Evolutionary conservation across 345 rosid genomes (phyloP).

Genomic region (Anastatica hierochuntica): DNA sequence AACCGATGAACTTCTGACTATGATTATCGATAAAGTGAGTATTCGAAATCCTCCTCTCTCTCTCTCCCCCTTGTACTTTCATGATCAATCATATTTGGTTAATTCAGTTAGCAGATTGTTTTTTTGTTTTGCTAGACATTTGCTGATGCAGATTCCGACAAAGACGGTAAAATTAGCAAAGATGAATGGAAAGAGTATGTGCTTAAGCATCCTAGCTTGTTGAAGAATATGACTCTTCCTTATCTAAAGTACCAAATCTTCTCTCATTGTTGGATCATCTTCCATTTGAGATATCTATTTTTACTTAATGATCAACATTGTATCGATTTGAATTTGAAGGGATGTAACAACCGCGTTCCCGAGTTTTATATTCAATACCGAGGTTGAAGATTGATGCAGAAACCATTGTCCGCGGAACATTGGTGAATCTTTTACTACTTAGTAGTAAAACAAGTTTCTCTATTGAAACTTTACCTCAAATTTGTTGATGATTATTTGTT

Average conservation of each 20-base stretch:
- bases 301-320: too few species aligned
- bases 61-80: too few species aligned
- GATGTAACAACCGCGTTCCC: conserved; percentile 57
- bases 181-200: conserved; percentile 61
- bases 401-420: background rate
- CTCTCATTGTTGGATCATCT: too few species aligned
- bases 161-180: conserved; percentile 58
- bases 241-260: conserved; percentile 48
- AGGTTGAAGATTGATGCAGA: conserved; percentile 26
- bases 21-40: conserved; percentile 60
- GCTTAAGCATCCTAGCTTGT: conserved; percentile 41
- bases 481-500: too few species aligned
- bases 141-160: conserved; percentile 57
- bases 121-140: conserved; percentile 43
- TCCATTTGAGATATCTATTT: background rate
- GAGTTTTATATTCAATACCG: conserved; percentile 51
- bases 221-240: conserved; percentile 81
- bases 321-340: conserved; percentile 31
- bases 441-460: too few species aligned
- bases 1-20: conserved; percentile 49
- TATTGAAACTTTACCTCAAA: too few species aligned
- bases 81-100: too few species aligned
- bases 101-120: background rate
- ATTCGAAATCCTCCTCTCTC: background rate
- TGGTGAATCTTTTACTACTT: too few species aligned